phyloP scores from a whole-genome alignment of 2,329 filamentous ascomycete genomes.

The Arachnomyces sp. region DNA sequence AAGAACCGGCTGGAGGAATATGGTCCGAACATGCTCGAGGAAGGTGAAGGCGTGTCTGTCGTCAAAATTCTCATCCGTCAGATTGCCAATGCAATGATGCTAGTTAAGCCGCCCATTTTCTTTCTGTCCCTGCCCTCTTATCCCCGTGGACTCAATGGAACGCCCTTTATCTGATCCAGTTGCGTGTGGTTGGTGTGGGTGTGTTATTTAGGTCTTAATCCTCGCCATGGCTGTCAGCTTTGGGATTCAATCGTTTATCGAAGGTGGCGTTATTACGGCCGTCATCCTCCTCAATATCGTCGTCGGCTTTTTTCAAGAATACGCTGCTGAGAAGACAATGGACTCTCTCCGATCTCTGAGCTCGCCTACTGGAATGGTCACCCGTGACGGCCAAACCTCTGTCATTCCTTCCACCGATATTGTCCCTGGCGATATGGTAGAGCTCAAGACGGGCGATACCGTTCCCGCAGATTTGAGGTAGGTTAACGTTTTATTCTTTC shows the following conservation, averaged over 20 bases:
- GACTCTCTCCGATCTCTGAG: slow-evolving; percentile 45
- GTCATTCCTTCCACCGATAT: slow-evolving; percentile 48
- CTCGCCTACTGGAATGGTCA: slow-evolving; percentile 44
- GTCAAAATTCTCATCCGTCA: slow-evolving; percentile 62
- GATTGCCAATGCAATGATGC: slow-evolving; percentile 60
- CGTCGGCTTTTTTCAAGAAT: slow-evolving; percentile 52
- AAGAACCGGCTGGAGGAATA: slow-evolving; percentile 46
- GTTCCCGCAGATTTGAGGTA: slow-evolving; percentile 40
- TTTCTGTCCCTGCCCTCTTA: slow-evolving; percentile 2
- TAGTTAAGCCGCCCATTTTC: slow-evolving; percentile 39
- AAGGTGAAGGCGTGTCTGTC: slow-evolving; percentile 59
- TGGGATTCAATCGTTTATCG: slow-evolving; percentile 53
- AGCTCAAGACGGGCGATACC: slow-evolving; percentile 43
- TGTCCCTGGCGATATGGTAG: slow-evolving; percentile 54
- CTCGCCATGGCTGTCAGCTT: slow-evolving; percentile 53
- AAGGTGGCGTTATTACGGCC: slow-evolving; percentile 52
- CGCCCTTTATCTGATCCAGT: slow-evolving; percentile 20
- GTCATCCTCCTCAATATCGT: slow-evolving; percentile 54
- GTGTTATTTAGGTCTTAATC: slow-evolving; percentile 36
- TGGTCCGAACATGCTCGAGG: slow-evolving; percentile 57
- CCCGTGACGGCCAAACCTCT: slow-evolving; percentile 44
- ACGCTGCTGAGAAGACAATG: slow-evolving; percentile 48
- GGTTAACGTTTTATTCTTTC: background rate
- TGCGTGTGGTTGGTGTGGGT: slow-evolving; percentile 18
- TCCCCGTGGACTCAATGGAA: slow-evolving; percentile 4